Evolutionary conservation across 2,329 filamentous ascomycete species (phyloP).

Genomic region (Aspergillus hiratsukae): DNA sequence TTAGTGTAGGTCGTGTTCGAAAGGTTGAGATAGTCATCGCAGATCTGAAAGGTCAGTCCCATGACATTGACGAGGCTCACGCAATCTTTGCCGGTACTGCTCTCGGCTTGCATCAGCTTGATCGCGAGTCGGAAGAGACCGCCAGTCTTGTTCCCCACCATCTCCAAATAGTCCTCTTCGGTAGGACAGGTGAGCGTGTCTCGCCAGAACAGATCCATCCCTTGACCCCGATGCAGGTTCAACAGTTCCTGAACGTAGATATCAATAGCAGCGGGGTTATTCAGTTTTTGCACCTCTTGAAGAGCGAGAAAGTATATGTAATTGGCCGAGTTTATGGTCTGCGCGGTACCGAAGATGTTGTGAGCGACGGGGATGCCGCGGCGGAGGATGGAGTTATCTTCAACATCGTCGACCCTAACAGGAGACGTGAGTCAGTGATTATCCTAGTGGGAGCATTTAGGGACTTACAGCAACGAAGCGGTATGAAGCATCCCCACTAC

Average conservation of each 20-base stretch:
- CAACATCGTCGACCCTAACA: slow-evolving; percentile 46
- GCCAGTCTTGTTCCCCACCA: slow-evolving; percentile 49
- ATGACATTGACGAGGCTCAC: slow-evolving; percentile 63
- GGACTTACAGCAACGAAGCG: slow-evolving; percentile 40
- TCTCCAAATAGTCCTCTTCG: slow-evolving; percentile 46
- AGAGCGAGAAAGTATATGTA: slow-evolving; percentile 46
- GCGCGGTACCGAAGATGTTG: slow-evolving; percentile 47
- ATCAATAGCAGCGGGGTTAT: slow-evolving; percentile 37
- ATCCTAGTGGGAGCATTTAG: too few relatives aligned
- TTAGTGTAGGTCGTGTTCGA: slow-evolving; percentile 65
- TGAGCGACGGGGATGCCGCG: slow-evolving; percentile 48
- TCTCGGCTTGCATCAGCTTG: slow-evolving; percentile 45
- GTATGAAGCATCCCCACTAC: slow-evolving; percentile 45
- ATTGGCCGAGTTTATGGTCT: slow-evolving; percentile 51
- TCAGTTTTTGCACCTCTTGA: slow-evolving; percentile 39
- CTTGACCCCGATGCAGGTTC: slow-evolving; percentile 46
- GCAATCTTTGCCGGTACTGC: slow-evolving; percentile 36
- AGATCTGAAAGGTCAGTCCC: slow-evolving; percentile 45
- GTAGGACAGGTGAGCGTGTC: slow-evolving; percentile 44
- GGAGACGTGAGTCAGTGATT: background rate
- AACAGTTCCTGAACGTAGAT: slow-evolving; percentile 45
- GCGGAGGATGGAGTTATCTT: slow-evolving; percentile 47
- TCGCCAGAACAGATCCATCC: slow-evolving; percentile 48
- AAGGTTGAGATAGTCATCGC: slow-evolving; percentile 84
- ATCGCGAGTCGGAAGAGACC: slow-evolving; percentile 44